Conservation (phyloP, 495 filamentous ascomycete species). For the Letharia columbiana region DNA sequence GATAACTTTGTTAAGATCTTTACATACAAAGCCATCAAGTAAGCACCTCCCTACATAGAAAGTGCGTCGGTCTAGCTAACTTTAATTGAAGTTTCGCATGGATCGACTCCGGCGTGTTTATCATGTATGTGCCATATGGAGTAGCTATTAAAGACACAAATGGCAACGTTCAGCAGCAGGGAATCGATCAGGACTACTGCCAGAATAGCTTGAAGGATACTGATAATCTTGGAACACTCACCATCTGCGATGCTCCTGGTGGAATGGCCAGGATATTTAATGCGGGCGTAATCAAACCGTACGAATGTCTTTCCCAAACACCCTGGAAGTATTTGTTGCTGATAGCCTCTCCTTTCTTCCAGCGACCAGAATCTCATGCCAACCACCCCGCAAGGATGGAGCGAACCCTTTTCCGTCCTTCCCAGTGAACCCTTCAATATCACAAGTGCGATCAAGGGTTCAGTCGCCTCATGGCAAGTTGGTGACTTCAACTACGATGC, state of each 20-base stretch:
- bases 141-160: conserved; percentile 8
- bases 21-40: conserved; percentile 18
- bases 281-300: background rate
- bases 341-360: background rate
- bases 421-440: conserved; percentile 4
- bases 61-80: background rate
- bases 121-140: conserved; percentile 19
- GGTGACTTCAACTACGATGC: conserved; percentile 20
- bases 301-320: background rate
- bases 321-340: background rate
- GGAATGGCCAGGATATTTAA: conserved; percentile 19
- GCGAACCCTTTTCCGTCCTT: background rate
- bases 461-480: conserved; percentile 10
- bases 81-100: conserved; percentile 8
- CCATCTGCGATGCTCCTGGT: conserved; percentile 1
- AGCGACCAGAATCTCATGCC: background rate
- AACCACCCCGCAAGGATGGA: background rate
- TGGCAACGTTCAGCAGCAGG: conserved; percentile 1
- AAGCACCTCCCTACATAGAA: background rate
- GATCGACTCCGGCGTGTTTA: conserved; percentile 13
- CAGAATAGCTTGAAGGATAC: conserved; percentile 10
- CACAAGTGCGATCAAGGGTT: conserved; percentile 7
- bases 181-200: conserved; percentile 10
- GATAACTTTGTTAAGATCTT: conserved; percentile 11
- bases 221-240: background rate